Conservation (phyloP, 2,329 filamentous ascomycete species). For the Hypoxylon sp. region DNA sequence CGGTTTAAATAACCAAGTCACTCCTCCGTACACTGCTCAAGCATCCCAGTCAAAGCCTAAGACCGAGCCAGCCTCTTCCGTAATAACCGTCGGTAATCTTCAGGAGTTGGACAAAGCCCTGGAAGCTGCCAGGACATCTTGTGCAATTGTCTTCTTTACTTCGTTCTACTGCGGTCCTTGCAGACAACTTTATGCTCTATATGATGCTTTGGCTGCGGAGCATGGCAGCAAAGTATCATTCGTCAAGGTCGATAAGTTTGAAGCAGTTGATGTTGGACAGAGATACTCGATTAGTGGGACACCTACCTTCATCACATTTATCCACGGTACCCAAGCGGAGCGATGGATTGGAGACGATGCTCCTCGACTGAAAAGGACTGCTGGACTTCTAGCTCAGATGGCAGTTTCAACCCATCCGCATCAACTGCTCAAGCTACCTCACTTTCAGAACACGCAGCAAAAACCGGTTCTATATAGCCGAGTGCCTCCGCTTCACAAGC, state of each 20-base stretch:
- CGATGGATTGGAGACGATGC: slow-evolving; percentile 84
- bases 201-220: slow-evolving; percentile 82
- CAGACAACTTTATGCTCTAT: slow-evolving; percentile 83
- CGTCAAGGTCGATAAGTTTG: slow-evolving; percentile 84
- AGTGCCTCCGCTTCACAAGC: slow-evolving; percentile 83
- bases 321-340: slow-evolving; percentile 79
- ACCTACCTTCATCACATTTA: slow-evolving; percentile 89
- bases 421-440: slow-evolving; percentile 75
- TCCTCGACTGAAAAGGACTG: slow-evolving; percentile 74
- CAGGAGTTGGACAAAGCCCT: slow-evolving; percentile 72
- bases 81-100: slow-evolving; percentile 71
- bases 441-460: slow-evolving; percentile 70
- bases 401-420: slow-evolving; percentile 83
- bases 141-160: slow-evolving; percentile 91
- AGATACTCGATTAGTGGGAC: slow-evolving; percentile 79
- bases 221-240: slow-evolving; percentile 74
- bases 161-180: slow-evolving; percentile 88
- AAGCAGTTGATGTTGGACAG: slow-evolving; percentile 71
- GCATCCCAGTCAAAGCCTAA: slow-evolving; percentile 32
- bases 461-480: slow-evolving; percentile 81
- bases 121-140: slow-evolving; percentile 70
- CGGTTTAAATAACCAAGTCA: slow-evolving; percentile 54
- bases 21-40: slow-evolving; percentile 53
- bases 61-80: slow-evolving; percentile 50
- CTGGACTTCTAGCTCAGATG: slow-evolving; percentile 79